Base-by-base conservation (phyloP, 768 basidiomycete genomes). In the Boletus rubescentipes region DNA sequence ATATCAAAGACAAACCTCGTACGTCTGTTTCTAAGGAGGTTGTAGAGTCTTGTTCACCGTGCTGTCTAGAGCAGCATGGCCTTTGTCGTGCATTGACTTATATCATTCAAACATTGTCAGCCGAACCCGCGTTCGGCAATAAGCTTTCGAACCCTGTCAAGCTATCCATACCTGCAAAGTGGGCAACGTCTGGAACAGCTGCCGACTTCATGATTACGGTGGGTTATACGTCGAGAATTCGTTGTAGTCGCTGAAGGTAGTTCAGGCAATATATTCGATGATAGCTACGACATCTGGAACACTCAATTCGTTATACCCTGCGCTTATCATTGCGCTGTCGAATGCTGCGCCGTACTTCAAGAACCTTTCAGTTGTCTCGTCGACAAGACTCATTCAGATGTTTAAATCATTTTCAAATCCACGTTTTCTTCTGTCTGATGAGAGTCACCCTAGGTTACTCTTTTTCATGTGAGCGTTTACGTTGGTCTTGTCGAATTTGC, bases 1-100 rank as follows among this genome's bases (percentile, higher is more conserved):
- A 95, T 56, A 85, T 93, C 65, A 97, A 97, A 70, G 95, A 98
- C 65, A 93, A 92, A 72, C 89, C 93, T 55, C 85, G 93, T 96
- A 66, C 67, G 85, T 71, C 35, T n/a, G n/a, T n/a, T n/a, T 40
- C 11, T 43, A 48, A 36, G 30, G 54, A 43, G 20, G 11, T 18
- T 18, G 10, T 42, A 51, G 32, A 38, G 35, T 34, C 10, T 16
- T 53, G 46, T 51, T 64, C n/a, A 59, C 34, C 34, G 4, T 36
- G 11, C 14, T 54, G 14, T 57, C 36, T 62, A 93, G 94, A 94
- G 61, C 90, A 95, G 73, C 91, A 96, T 60, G 94, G 94, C 0
- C 74, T 97, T 10, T 90, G 94, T 64, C 83, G 96, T 53, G 86
- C 91, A 5, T 74, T 95, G 31, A 93, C 93, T 4, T 98, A 96